Conservation (phyloP, 2,329 filamentous ascomycete genomes). For the Apiospora hydei region DNA sequence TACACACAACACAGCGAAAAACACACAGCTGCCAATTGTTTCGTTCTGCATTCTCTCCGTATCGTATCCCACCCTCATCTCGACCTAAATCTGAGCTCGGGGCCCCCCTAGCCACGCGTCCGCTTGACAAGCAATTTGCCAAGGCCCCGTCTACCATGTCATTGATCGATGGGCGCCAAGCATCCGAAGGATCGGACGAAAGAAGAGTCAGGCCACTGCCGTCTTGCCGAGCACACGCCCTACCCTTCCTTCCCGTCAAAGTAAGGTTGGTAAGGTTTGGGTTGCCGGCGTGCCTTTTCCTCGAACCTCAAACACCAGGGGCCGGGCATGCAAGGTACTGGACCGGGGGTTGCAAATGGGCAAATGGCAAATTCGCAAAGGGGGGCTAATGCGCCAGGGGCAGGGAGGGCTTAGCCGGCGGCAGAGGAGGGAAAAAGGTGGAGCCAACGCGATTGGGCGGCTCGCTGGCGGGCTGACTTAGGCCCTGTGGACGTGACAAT, state of each 20-base stretch:
- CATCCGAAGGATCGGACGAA: conserved; percentile 1
- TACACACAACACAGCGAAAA: too few species aligned
- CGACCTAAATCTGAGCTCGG: background rate
- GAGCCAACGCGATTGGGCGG: conserved; percentile 4
- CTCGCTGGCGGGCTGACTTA: background rate
- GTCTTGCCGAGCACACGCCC: background rate
- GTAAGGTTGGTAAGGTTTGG: background rate
- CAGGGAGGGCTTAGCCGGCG: too few species aligned
- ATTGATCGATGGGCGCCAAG: conserved; percentile 7
- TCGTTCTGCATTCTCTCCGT: background rate
- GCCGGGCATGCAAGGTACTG: background rate
- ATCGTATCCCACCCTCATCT: background rate
- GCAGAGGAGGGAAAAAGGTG: background rate
- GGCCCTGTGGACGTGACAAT: background rate
- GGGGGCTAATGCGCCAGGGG: conserved; percentile 1
- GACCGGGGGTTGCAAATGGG: too few species aligned
- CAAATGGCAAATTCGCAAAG: too few species aligned
- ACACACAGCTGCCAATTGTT: background rate
- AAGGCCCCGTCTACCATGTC: background rate
- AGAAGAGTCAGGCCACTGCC: background rate
- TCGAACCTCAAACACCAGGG: background rate
- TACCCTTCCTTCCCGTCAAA: background rate
- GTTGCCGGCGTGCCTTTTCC: background rate
- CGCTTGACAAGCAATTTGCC: conserved; percentile 8
- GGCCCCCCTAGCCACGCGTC: background rate